Base-by-base conservation (phyloP, 257 asterid genomes). In the Marsdenia floribunda region DNA sequence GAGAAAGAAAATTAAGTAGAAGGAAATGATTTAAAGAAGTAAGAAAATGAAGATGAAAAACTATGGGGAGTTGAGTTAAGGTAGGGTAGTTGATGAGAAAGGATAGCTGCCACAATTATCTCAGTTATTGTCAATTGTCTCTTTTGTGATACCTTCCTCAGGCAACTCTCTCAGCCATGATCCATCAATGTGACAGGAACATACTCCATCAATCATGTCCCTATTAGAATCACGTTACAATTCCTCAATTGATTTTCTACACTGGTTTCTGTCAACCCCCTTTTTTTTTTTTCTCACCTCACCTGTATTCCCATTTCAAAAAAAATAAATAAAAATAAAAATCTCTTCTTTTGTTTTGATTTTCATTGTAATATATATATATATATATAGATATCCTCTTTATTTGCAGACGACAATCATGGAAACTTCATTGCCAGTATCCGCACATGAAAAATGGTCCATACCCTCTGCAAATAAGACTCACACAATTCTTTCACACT, bases 191-290 rank as follows among this genome's bases (percentile, higher is more conserved):
- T 75, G 66, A 37, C 44, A 13, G 4, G 29, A 57, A 65, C 73
- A 74, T 64, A n/a, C 9, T 50, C 73, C 2, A 74, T 74, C 77
- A 64, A 64, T 74, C 72, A 74, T 65, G 33, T 59, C 47, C 11
- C 19, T 50, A 14, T 21, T 37, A 60, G n/a, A 1, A 10, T 33
- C 61, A 60, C 18, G 16, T 19, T 37, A 37, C 26, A 35, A 18
- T 37, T 37, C 49, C 70, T 19, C 29, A 65, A 35, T 10, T 63
- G 33, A 60, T 26, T 35, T 54, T 35, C 21, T 5, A 4, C 6
- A 19, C 10, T 19, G 13, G n/a, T 61, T 14, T 40, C 29, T 63
- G 38, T 5, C n/a, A 1, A 14, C 3, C 18, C n/a, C n/a, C n/a
- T 18, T 53, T 53, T 18, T 53, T 53, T 53, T 53, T 15, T 26